Percentiles rank a stretch among this genome's conserved stretches.
Conservation (phyloP, 139 green algal genomes). For the Tetradesmus obliquus region DNA sequence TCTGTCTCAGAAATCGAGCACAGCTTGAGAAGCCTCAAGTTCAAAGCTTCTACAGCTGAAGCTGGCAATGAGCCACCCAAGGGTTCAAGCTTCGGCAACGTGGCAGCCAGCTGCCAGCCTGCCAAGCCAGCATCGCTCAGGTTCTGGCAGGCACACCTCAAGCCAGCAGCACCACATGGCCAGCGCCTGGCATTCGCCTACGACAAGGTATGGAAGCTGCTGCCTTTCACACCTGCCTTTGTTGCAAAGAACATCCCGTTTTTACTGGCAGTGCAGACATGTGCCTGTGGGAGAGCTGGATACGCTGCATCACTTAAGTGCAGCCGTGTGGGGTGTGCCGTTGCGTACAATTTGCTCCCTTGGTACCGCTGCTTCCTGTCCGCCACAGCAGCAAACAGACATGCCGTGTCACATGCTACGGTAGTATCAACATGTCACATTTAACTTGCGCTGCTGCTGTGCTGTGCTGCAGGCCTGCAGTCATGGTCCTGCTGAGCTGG, state of each 20-base stretch:
- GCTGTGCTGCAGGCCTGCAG: neutral
- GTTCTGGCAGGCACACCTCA: neutral
- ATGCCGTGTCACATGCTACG: no score
- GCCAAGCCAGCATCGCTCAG: neutral
- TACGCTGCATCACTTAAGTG: no score
- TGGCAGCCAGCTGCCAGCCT: neutral
- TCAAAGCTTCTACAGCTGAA: neutral
- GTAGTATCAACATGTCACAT: no score
- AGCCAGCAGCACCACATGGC: neutral
- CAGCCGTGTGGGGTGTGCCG: no score
- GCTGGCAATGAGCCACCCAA: neutral
- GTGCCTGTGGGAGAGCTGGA: no score
- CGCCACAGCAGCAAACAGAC: no score
- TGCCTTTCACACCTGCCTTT: no score
- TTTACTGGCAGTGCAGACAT: no score
- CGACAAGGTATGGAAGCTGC: neutral
- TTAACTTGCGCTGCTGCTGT: neutral
- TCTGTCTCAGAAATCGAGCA: neutral
- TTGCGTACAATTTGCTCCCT: no score
- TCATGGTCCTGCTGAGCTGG: neutral
- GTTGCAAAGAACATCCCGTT: no score
- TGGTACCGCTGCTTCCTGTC: no score
- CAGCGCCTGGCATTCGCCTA: neutral
- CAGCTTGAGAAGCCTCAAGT: neutral
- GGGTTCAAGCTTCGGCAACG: neutral